These are phyloP conservation scores for Paramecium biaurelia DNA, from an alignment of 73 alveolate species.

Conservation along the genomic window DNA sequence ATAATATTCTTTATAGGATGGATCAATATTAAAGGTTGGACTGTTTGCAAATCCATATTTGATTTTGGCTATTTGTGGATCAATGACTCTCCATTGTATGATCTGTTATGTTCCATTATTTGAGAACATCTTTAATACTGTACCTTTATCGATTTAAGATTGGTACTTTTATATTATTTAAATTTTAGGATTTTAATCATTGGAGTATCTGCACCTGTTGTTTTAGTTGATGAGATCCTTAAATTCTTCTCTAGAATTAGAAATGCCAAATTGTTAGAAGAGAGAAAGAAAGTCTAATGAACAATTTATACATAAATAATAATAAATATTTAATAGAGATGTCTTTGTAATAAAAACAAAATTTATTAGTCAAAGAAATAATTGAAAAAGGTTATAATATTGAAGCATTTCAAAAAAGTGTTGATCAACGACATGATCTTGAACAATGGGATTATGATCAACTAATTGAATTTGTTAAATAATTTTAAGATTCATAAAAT, in stretches of 20 bases:
- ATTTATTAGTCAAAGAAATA: background rate
- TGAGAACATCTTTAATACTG: conserved; percentile 83
- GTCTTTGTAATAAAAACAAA: background rate
- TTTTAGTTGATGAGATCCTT: conserved; percentile 85
- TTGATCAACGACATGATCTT: background rate
- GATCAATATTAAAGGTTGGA: conserved; percentile 72
- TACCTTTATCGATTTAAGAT: conserved; percentile 79
- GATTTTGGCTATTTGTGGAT: conserved; percentile 74
- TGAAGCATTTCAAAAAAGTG: background rate
- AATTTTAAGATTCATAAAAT: background rate
- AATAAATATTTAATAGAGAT: background rate
- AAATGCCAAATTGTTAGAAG: conserved; percentile 59
- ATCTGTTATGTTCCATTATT: conserved; percentile 93
- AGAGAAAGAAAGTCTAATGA: conserved; percentile 59
- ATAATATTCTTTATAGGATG: conserved; percentile 59
- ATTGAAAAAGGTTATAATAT: background rate
- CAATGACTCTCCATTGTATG: conserved; percentile 79
- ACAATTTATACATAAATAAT: background rate
- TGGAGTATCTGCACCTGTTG: conserved; percentile 87
- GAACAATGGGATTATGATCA: conserved; percentile 17
- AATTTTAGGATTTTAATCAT: conserved; percentile 69
- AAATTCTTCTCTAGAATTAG: conserved; percentile 80
- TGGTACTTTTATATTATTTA: conserved; percentile 55
- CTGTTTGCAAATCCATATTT: conserved; percentile 77
- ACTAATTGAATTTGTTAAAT: background rate